Conservation (phyloP, 768 basidiomycete genomes). For the Tylopilus plumbeoviolaceoides region DNA sequence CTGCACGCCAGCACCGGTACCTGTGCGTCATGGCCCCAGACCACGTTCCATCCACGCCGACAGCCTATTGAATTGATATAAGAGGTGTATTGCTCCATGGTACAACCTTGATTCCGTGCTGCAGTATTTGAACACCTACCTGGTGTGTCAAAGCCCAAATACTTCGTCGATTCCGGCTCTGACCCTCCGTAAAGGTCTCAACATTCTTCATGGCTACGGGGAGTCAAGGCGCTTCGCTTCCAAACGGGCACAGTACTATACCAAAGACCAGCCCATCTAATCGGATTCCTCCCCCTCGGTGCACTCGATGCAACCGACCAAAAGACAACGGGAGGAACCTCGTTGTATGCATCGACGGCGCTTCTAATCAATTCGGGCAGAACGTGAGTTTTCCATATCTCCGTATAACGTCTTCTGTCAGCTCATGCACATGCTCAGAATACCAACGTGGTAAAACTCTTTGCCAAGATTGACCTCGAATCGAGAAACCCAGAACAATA, state of each 20-base stretch:
- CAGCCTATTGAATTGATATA: no score
- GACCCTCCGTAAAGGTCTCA: no score
- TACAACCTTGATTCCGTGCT: no score
- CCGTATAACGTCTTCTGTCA: not conserved
- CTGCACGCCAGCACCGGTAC: conserved; percentile 2
- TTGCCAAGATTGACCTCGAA: conserved; percentile 24
- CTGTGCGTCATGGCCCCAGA: not conserved
- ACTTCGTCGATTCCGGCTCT: no score
- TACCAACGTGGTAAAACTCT: conserved; percentile 36
- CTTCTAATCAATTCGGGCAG: conserved; percentile 22
- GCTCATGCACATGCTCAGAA: conserved; percentile 26
- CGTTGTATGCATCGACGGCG: conserved; percentile 23
- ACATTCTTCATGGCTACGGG: no score
- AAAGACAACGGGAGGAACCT: conserved; percentile 16
- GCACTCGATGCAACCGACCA: conserved; percentile 13
- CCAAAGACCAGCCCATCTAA: no score
- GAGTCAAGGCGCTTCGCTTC: not conserved
- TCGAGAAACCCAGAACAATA: conserved; percentile 1
- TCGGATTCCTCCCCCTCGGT: not conserved
- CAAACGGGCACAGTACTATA: no score
- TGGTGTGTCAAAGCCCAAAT: no score
- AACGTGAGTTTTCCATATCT: conserved; percentile 4
- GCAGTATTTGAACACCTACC: no score
- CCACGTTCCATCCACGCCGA: no score
- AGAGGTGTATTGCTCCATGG: no score